A percentile compares a stretch with the other conserved stretches of the same genome.
These are phyloP conservation scores for Erigeron philadelphicus DNA, from an alignment of 140 eudicot species.

Conservation along the genomic window DNA sequence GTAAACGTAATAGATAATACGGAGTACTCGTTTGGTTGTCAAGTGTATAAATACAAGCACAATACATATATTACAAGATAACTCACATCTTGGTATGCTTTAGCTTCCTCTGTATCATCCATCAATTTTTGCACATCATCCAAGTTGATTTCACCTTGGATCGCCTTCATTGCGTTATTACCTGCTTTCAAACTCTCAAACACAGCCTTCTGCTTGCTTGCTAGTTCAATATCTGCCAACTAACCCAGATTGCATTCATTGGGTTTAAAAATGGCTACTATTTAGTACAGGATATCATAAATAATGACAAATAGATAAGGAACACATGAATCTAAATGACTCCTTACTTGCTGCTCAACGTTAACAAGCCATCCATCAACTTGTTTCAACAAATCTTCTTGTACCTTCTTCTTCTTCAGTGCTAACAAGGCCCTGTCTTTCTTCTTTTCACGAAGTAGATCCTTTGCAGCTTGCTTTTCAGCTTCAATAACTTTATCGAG, in stretches of 20 bases:
- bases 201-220: slow-evolving; percentile 97
- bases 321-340: not conserved
- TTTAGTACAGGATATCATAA: not conserved
- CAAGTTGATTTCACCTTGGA: slow-evolving; percentile 82
- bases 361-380: slow-evolving; percentile 88
- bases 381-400: slow-evolving; percentile 87
- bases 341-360: slow-evolving; percentile 94
- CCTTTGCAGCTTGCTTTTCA: slow-evolving; percentile 93
- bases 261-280: not conserved
- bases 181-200: slow-evolving; percentile 96
- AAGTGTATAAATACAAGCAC: not conserved
- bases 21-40: not conserved
- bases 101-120: slow-evolving; percentile 99
- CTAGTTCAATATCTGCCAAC: slow-evolving; percentile 97
- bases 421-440: slow-evolving; percentile 89
- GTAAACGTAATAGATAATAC: not conserved
- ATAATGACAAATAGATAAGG: not conserved
- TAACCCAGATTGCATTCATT: slow-evolving; percentile 29
- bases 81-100: slow-evolving; percentile 95
- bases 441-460: slow-evolving; percentile 90
- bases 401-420: slow-evolving; percentile 82
- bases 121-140: slow-evolving; percentile 96
- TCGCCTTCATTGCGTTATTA: slow-evolving; percentile 78
- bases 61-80: not conserved
- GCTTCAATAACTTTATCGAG: slow-evolving; percentile 91